Conservation (phyloP, 2,329 filamentous ascomycete genomes). For the Pyricularia sp. region DNA sequence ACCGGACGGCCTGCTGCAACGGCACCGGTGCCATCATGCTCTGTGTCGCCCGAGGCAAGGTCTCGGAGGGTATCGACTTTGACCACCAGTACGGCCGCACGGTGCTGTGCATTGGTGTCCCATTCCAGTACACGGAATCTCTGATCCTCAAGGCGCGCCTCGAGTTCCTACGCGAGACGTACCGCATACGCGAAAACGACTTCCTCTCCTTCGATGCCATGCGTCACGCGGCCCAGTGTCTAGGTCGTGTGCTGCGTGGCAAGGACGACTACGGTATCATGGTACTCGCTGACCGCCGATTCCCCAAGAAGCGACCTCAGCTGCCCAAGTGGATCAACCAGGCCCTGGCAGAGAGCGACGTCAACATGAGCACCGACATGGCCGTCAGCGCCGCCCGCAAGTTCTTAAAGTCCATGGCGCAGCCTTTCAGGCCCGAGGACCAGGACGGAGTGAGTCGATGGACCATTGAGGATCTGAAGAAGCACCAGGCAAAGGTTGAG, state of each 20-base stretch:
- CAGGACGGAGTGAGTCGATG: slow-evolving; percentile 91
- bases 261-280: slow-evolving; percentile 99
- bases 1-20: slow-evolving; percentile 94
- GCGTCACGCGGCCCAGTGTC: slow-evolving; percentile 94
- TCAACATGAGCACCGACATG: slow-evolving; percentile 91
- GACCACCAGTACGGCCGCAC: slow-evolving; percentile 96
- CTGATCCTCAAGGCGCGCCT: slow-evolving; percentile 90
- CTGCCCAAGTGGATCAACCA: slow-evolving; percentile 95
- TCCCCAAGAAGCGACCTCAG: slow-evolving; percentile 81
- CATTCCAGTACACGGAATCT: slow-evolving; percentile 97
- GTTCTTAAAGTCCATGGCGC: slow-evolving; percentile 83
- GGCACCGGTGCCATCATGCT: slow-evolving; percentile 85
- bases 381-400: slow-evolving; percentile 78
- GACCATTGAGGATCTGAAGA: slow-evolving; percentile 45
- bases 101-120: slow-evolving; percentile 90
- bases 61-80: slow-evolving; percentile 97
- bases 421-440: slow-evolving; percentile 69
- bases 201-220: slow-evolving; percentile 98
- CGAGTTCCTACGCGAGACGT: slow-evolving; percentile 93
- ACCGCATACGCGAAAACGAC: slow-evolving; percentile 92
- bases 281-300: slow-evolving; percentile 89
- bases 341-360: slow-evolving; percentile 70
- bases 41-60: slow-evolving; percentile 92
- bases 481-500: slow-evolving; percentile 64
- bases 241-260: slow-evolving; percentile 84